phyloP scores from a whole-genome alignment of 2,329 filamentous ascomycete genomes.

The Phialophora chinensis region DNA sequence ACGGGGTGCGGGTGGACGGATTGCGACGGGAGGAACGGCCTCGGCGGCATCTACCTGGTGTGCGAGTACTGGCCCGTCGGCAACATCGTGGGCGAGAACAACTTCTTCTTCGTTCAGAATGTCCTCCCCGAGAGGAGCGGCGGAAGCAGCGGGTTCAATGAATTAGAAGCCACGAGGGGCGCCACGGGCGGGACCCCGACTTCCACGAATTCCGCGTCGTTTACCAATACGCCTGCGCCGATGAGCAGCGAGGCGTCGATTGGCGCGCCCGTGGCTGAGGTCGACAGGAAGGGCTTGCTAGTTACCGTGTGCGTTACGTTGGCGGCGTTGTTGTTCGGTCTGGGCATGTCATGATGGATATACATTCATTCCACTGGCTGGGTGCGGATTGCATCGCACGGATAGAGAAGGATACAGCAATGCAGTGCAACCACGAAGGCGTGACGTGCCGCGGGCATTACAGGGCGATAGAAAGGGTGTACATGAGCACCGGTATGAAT shows the following conservation, averaged over 20 bases:
- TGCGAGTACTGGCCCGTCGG: conserved; percentile 74
- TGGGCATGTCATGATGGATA: conserved; percentile 31
- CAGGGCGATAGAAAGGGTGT: background rate
- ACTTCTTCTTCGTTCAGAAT: conserved; percentile 37
- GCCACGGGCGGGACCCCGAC: conserved; percentile 34
- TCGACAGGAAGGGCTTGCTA: conserved; percentile 23
- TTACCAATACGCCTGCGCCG: conserved; percentile 14
- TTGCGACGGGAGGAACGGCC: conserved; percentile 46
- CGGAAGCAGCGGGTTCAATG: conserved; percentile 31
- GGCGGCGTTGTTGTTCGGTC: conserved; percentile 32
- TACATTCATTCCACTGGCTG: background rate
- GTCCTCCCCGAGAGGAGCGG: conserved; percentile 34
- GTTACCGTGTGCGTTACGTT: conserved; percentile 28
- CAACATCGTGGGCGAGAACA: conserved; percentile 56
- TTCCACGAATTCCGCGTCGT: conserved; percentile 11
- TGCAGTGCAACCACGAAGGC: background rate
- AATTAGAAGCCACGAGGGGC: conserved; percentile 32
- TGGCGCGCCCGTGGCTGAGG: conserved; percentile 23
- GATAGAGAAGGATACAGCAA: background rate
- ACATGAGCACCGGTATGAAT: background rate
- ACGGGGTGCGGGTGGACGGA: conserved; percentile 62
- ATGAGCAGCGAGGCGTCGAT: conserved; percentile 23
- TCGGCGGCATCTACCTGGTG: conserved; percentile 67
- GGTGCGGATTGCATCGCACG: background rate
- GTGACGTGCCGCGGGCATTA: background rate